phyloP scores from a whole-genome alignment of 108 stramenopile genomes.

The Heterococcus sp. region DNA sequence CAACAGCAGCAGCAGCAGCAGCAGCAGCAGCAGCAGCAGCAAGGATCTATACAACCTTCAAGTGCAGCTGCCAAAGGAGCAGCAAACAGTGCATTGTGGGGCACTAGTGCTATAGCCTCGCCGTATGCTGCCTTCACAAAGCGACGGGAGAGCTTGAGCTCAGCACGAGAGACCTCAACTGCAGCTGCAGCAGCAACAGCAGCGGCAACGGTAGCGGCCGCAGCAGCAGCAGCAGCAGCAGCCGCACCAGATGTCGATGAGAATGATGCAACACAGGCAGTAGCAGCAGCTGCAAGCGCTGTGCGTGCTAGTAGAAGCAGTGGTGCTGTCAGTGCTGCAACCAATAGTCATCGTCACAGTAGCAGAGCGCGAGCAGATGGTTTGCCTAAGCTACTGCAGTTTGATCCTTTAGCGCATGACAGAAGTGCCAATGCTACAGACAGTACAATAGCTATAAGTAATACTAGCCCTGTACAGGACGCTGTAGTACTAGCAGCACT shows the following conservation, averaged over 20 bases:
- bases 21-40: too few relatives aligned
- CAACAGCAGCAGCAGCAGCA: background rate
- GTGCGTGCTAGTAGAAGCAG: background rate
- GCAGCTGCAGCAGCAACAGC: background rate
- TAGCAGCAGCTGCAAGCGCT: background rate
- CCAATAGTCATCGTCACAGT: background rate
- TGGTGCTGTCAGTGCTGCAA: background rate
- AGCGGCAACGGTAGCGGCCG: background rate
- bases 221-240: background rate
- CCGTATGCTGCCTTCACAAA: background rate
- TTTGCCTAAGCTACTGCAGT: background rate
- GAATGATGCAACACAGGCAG: too few relatives aligned
- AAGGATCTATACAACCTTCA: background rate
- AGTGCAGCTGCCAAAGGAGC: background rate
- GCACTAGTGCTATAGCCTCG: too few relatives aligned
- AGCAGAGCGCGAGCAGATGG: background rate
- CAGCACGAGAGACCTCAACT: background rate
- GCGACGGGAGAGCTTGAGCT: background rate
- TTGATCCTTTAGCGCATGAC: background rate
- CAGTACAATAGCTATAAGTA: too few relatives aligned
- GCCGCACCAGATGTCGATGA: background rate
- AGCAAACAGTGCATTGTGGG: too few relatives aligned
- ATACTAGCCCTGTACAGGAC: too few relatives aligned
- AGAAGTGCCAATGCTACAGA: too few relatives aligned
- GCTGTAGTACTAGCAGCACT: background rate